Percentiles rank a stretch among this genome's conserved stretches.
Evolutionary conservation across 1,139 yeast genomes (phyloP).

Genomic region (Geotrichum candidum): DNA sequence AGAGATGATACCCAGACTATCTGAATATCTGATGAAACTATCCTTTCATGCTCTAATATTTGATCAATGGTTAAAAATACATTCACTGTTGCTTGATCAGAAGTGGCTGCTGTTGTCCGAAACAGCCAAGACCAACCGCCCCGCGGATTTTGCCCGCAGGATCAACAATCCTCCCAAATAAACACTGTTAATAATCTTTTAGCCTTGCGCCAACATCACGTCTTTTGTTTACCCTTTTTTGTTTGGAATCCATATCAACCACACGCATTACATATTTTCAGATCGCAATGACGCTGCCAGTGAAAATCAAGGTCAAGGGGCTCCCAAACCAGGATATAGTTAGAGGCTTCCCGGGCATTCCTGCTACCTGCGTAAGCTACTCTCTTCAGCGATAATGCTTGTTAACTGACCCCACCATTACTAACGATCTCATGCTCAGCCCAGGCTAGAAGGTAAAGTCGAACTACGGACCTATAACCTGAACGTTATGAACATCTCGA

Average conservation of each 20-base stretch:
- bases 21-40: too few species aligned
- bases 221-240: neutral
- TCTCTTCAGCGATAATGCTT: neutral
- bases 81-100: too few species aligned
- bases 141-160: too few species aligned
- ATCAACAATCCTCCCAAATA: neutral
- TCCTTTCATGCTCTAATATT: too few species aligned
- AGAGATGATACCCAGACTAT: too few species aligned
- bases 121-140: too few species aligned
- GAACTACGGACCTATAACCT: conserved; percentile 33
- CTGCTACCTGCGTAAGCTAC: conserved; percentile 35
- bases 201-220: neutral
- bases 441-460: conserved; percentile 38
- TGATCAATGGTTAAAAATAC: too few species aligned
- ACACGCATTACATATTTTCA: neutral
- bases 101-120: too few species aligned
- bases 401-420: neutral
- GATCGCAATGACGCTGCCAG: conserved; percentile 18
- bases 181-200: neutral
- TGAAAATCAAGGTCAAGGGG: conserved; percentile 36
- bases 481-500: conserved; percentile 26
- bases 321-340: conserved; percentile 39
- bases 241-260: neutral
- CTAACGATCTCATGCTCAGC: conserved; percentile 22
- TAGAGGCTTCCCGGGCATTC: conserved; percentile 40